phyloP scores from a whole-genome alignment of 345 rosid species.

The Iberis pinnata region DNA sequence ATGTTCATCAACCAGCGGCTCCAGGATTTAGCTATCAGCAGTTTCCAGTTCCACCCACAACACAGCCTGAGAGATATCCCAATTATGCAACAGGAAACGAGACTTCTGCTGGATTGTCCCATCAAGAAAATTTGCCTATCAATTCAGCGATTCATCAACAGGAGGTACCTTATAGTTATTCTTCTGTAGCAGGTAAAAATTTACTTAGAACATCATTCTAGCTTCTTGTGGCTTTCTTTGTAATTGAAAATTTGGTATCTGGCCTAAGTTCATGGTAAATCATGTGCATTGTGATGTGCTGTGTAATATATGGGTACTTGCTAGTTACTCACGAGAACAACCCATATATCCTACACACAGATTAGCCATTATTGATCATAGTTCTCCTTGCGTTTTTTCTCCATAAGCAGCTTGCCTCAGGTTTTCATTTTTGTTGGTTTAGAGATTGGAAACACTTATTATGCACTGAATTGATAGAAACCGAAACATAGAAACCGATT shows the following conservation, averaged over 20 bases:
- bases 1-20: constrained; percentile 44
- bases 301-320: constrained; percentile 4
- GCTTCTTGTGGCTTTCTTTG: constrained; percentile 29
- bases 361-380: neutral
- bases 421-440: constrained; percentile 14
- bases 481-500: no score
- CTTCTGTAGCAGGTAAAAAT: constrained; percentile 97
- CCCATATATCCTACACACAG: neutral
- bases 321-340: constrained; percentile 11
- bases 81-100: constrained; percentile 42
- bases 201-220: constrained; percentile 48
- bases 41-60: constrained; percentile 41
- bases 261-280: constrained; percentile 4
- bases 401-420: neutral
- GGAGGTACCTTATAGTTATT: constrained; percentile 99
- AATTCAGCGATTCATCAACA: constrained; percentile 78
- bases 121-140: constrained; percentile 42
- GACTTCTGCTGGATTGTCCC: constrained; percentile 33
- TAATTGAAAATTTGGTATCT: neutral
- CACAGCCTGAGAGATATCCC: constrained; percentile 41
- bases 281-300: constrained; percentile 7
- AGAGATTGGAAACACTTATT: neutral
- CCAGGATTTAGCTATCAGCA: constrained; percentile 53
- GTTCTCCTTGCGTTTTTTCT: constrained; percentile 6
- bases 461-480: no score